Conservation (phyloP, 2,329 filamentous ascomycete species). For the Periconia macrospinosa region DNA sequence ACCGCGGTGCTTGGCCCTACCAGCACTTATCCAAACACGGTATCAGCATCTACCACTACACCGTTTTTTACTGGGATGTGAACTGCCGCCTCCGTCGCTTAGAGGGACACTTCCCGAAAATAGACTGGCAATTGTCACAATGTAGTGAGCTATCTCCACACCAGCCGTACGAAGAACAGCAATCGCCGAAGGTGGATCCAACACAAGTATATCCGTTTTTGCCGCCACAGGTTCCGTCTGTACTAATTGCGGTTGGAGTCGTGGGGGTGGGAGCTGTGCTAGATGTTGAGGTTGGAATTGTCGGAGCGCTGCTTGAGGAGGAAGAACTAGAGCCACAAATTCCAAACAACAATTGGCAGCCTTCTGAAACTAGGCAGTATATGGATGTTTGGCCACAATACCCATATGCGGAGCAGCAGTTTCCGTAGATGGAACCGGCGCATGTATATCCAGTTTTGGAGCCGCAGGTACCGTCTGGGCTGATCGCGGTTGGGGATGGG, state of each 20-base stretch:
- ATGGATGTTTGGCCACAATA: conserved; percentile 49
- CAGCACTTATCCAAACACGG: not conserved
- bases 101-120: too few relatives aligned
- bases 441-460: conserved; percentile 13
- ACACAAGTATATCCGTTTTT: conserved; percentile 14
- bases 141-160: conserved; percentile 11
- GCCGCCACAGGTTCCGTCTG: not conserved
- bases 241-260: not conserved
- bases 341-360: conserved; percentile 49
- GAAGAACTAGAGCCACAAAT: not conserved
- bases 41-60: not conserved
- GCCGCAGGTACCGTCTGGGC: conserved; percentile 15
- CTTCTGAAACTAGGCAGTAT: conserved; percentile 52
- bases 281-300: not conserved
- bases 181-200: conserved; percentile 14
- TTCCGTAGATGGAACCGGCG: conserved; percentile 51
- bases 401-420: conserved; percentile 58
- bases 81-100: too few relatives aligned
- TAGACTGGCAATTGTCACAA: conserved; percentile 11
- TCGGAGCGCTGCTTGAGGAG: not conserved
- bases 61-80: not conserved
- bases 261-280: not conserved
- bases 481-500: conserved; percentile 7
- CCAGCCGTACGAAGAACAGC: conserved; percentile 18
- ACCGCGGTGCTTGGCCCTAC: not conserved